Evolutionary conservation across 1,284 basidiomycete genomes (phyloP), one percentile per base, ranked within the genome.

Genomic region (Phlebopus sp.): DNA sequence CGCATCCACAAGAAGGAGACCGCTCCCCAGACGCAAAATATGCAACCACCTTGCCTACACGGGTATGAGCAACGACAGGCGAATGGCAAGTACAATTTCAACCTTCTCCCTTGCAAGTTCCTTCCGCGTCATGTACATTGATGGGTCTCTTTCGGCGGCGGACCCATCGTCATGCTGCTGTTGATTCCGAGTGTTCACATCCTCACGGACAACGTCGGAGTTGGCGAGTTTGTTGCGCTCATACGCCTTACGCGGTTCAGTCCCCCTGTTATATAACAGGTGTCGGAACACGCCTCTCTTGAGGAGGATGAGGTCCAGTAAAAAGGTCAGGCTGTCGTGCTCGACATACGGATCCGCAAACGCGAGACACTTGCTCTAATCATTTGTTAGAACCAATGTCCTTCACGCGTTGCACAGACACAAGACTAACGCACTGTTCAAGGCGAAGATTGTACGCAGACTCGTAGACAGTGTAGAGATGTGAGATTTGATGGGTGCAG

Each of bases 271-370:
- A 64, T 90, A 96, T n/a, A 97, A 71, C 19, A 97, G 69, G 69
- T 97, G 93, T 11, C 90, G 76, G 63, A 90, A 96, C 1, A 95
- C 92, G 18, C 84, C 84, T 17, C 89, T 77, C 64, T 95, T 96
- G 37, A 96, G 77, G 21, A 96, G 75, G 45, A 96, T 88, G 8
- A 96, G 74, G 66, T 96, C 93, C 37, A 96, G 75, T 1, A 92
- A 69, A 17, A 96, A 72, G 1, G 85, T 84, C 43, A 94, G 71
- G 0, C 77, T 70, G 55, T 93, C 91, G 55, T 94, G 87, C 62
- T 96, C 92, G 51, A 96, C 90, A 55, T 95, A 91, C 49, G 90
- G 90, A 66, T 97, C 93, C 1, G 86, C 86, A 60, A 95, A 92
- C 10, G 72, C 70, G 45, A 77, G 74, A 62, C 92, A 94, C 51